A percentile compares a stretch with the other conserved stretches of the same genome.
Evolutionary conservation across 2,329 filamentous ascomycete species (phyloP).

Genomic region (Cytospora piceae): DNA sequence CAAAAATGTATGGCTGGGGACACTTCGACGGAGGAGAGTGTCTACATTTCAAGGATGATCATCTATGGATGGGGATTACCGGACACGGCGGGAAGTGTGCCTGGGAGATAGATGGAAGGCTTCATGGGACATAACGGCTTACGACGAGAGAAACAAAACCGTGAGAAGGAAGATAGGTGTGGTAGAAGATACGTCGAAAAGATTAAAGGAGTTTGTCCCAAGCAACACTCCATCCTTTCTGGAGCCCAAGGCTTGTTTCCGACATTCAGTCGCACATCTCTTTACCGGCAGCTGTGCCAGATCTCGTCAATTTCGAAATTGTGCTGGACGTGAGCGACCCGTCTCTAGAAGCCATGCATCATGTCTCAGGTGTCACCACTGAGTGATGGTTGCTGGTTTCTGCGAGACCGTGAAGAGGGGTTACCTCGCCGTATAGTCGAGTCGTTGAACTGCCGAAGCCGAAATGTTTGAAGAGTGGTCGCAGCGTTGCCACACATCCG

Average conservation of each 20-base stretch:
- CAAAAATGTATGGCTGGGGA: background rate
- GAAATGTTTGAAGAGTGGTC: slow-evolving; percentile 34
- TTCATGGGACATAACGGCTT: no score
- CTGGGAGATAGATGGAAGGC: background rate
- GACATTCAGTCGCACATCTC: background rate
- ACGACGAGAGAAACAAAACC: background rate
- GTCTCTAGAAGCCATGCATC: slow-evolving; percentile 12
- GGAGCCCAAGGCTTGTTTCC: slow-evolving; percentile 5
- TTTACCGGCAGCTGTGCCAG: background rate
- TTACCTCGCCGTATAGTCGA: slow-evolving; percentile 14
- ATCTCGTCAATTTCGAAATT: background rate
- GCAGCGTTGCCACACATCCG: slow-evolving; percentile 38
- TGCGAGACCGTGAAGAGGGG: slow-evolving; percentile 6
- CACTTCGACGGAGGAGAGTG: background rate
- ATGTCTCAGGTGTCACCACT: background rate
- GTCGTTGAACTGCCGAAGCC: slow-evolving; percentile 10
- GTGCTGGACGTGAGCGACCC: slow-evolving; percentile 4
- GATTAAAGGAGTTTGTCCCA: no score
- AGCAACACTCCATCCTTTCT: no score
- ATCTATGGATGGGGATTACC: background rate
- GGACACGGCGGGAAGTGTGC: background rate
- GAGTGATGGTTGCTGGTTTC: background rate
- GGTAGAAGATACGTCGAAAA: background rate
- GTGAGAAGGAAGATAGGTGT: background rate
- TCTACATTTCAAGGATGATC: background rate